A percentile compares a stretch with the other conserved stretches of the same genome.
Conservation (phyloP, 129 eudicot species). For the Flaveria trinervia region DNA sequence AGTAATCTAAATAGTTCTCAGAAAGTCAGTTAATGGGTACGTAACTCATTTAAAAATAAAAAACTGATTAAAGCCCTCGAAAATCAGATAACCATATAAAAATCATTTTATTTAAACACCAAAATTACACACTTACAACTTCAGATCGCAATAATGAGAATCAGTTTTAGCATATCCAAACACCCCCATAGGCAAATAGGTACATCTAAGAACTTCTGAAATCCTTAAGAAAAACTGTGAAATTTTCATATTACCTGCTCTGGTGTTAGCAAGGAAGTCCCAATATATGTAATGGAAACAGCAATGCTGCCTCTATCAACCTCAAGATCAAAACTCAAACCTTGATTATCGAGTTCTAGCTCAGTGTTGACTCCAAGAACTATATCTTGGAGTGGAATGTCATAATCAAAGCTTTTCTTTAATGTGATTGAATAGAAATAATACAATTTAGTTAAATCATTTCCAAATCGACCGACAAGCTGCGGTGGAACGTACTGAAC, state of each 20-base stretch:
- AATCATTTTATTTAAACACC: background rate
- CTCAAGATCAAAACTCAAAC: conserved; percentile 45
- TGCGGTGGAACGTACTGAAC: conserved; percentile 51
- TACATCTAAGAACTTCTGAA: background rate
- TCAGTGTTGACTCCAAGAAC: conserved; percentile 46
- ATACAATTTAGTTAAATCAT: conserved; percentile 33
- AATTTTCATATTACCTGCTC: conserved; percentile 45
- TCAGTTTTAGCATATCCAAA: background rate
- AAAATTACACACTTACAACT: background rate
- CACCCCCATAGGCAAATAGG: background rate
- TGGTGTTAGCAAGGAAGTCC: conserved; percentile 31
- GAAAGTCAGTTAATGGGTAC: background rate
- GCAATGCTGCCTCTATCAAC: conserved; percentile 47
- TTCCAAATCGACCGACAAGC: conserved; percentile 42
- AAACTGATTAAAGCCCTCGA: background rate
- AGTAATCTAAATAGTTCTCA: background rate
- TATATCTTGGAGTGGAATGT: conserved; percentile 42
- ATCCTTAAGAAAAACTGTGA: background rate
- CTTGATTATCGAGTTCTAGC: conserved; percentile 43
- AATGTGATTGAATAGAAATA: conserved; percentile 53
- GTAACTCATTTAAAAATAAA: background rate
- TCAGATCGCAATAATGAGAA: background rate
- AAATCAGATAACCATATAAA: background rate
- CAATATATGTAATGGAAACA: conserved; percentile 38
- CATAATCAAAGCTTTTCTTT: conserved; percentile 32